phyloP scores from a whole-genome alignment of 2,329 filamentous ascomycete species.

The Fusarium liriodendri region DNA sequence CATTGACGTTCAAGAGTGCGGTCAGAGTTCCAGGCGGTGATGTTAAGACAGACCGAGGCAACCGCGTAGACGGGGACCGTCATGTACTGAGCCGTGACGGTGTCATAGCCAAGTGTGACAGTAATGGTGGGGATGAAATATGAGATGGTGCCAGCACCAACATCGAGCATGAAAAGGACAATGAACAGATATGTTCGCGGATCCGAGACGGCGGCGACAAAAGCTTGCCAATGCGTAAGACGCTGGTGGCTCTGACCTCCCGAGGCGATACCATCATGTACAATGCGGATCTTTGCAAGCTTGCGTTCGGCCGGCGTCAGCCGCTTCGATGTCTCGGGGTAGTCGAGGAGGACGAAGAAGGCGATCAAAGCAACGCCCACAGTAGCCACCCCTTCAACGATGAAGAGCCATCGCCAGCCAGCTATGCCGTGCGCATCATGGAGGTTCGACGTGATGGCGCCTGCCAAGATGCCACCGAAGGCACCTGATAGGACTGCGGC shows the following conservation, averaged over 20 bases:
- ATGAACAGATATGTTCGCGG: neutral
- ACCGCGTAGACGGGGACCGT: neutral
- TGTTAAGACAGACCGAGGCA: neutral
- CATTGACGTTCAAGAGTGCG: neutral
- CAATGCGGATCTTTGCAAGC: neutral
- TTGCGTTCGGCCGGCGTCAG: neutral
- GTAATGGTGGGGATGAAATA: neutral
- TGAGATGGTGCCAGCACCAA: neutral
- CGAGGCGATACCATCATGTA: neutral
- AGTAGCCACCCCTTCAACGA: neutral
- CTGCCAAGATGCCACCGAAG: neutral
- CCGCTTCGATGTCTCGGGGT: neutral
- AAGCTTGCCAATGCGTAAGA: neutral
- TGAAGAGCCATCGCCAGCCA: neutral
- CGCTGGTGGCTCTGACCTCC: neutral
- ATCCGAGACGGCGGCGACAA: neutral
- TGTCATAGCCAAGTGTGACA: neutral
- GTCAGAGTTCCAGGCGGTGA: neutral
- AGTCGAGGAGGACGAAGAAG: neutral
- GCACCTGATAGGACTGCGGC: neutral
- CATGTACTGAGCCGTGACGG: neutral
- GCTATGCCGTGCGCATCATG: neutral
- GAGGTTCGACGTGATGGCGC: neutral
- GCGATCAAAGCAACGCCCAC: neutral
- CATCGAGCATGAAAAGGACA: neutral